Evolutionary conservation across 192 early-diverging fungal species (phyloP), one percentile per base, ranked within the genome.

Genomic region (Polychytrium aggregatum): DNA sequence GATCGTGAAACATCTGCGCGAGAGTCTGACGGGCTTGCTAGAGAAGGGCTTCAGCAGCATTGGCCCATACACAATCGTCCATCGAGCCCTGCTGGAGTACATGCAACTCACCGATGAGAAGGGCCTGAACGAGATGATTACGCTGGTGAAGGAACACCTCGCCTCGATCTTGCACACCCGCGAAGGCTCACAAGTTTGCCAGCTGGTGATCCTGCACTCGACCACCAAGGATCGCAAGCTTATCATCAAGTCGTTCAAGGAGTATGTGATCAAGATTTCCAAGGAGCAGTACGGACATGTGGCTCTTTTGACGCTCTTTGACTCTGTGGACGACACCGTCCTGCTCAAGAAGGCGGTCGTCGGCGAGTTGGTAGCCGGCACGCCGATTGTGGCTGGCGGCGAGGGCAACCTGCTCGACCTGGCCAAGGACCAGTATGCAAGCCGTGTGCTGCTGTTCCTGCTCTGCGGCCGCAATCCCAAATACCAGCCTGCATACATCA

Each of bases 241-340:
- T 16, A 91, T 97, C 45, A 62, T 91, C 48, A 87, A 88, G 60
- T 59, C 84, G 18, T 79, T 97, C 60, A 91, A 88, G 57, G 74
- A 78, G 3, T 88, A 76, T 53, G 60, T 92, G 22, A 44, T 52
- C 49, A 85, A 86, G 61, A 86, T 97, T 53, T 76, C 82, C 54
- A 65, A 60, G 44, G 93, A 97, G 56, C 88, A 92, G 71, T 83
- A 89, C 56, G 93, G 90, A 16, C 78, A 92, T 45, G 68, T 84
- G 30, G 90, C 91, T 3, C 67, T 97, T 37, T 51, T 97, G 2
- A 69, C 78, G 44, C 65, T 82, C 33, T 80, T 93, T 57, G 90
- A 94, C 62, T 82, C 80, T 48, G 74, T 92, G 16, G 93, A 97
- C 63, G 93, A 97, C 64, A 97, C 92, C 11, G 86, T 91, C 24